Evolutionary conservation across 495 filamentous ascomycete species (phyloP).

Genomic region (Daldinia vernicosa): DNA sequence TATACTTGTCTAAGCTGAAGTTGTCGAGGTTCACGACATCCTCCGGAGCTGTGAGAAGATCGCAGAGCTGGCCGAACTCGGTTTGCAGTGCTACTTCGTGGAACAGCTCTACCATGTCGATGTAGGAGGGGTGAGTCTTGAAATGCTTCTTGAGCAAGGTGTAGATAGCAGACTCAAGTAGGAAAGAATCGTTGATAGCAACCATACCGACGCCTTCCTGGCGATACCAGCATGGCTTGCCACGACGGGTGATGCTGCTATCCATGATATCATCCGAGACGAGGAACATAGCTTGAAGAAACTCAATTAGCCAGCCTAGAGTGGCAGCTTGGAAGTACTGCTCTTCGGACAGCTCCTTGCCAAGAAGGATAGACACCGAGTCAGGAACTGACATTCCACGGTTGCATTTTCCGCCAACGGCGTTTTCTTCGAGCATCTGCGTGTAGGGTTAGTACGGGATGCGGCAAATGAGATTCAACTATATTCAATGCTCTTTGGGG

Average conservation of each 20-base stretch:
- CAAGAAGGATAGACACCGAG: slow-evolving; percentile 80
- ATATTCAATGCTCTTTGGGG: slow-evolving; percentile 12
- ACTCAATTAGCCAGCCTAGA: slow-evolving; percentile 95
- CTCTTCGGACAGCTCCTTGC: slow-evolving; percentile 73
- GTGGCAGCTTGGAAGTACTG: slow-evolving; percentile 86
- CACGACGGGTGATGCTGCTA: slow-evolving; percentile 87
- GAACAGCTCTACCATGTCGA: slow-evolving; percentile 93
- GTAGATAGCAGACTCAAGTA: slow-evolving; percentile 93
- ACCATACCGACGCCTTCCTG: slow-evolving; percentile 87
- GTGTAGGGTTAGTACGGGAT: not conserved
- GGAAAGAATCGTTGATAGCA: slow-evolving; percentile 98
- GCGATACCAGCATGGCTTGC: slow-evolving; percentile 94
- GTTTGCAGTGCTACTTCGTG: slow-evolving; percentile 93
- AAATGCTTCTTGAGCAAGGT: slow-evolving; percentile 92
- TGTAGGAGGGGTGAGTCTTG: slow-evolving; percentile 81
- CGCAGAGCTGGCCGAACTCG: slow-evolving; percentile 91
- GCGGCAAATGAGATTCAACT: not conserved
- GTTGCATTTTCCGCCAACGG: slow-evolving; percentile 96
- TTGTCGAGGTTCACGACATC: slow-evolving; percentile 88
- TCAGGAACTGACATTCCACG: slow-evolving; percentile 98
- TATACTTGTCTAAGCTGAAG: slow-evolving; percentile 94
- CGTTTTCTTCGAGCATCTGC: slow-evolving; percentile 83
- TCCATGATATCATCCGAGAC: slow-evolving; percentile 99
- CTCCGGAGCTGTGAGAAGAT: slow-evolving; percentile 95
- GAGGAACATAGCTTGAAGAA: slow-evolving; percentile 98